Percentiles rank a stretch among this genome's conserved stretches.
Evolutionary conservation across 768 basidiomycete species (phyloP).

Genomic region (Imleria badia): DNA sequence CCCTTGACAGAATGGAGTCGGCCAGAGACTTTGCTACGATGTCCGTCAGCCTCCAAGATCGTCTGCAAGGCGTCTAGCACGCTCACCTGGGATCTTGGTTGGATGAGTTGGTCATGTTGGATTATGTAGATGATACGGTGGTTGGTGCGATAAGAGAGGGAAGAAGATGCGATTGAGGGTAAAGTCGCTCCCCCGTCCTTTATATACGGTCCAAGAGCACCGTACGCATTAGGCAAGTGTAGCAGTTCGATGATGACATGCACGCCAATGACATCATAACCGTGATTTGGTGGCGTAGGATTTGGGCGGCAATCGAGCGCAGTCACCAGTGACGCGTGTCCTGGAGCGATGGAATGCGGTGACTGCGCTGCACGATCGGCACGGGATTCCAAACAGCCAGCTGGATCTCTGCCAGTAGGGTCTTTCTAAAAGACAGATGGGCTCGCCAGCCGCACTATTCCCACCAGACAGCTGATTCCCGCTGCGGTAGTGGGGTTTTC

Average conservation of each 20-base stretch:
- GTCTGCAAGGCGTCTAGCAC: background rate
- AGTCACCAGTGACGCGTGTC: too few relatives aligned
- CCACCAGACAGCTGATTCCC: too few relatives aligned
- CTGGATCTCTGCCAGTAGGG: too few relatives aligned
- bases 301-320: too few relatives aligned
- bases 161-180: conserved; percentile 3
- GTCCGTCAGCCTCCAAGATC: background rate
- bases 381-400: background rate
- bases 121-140: background rate
- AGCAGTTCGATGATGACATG: conserved; percentile 23
- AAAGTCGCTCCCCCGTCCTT: background rate
- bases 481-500: too few relatives aligned
- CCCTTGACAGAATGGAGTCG: conserved; percentile 41
- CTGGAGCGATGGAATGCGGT: background rate
- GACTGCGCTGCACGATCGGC: background rate
- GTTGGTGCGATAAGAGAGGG: background rate
- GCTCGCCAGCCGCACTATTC: too few relatives aligned
- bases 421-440: too few relatives aligned
- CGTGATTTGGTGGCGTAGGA: conserved; percentile 22
- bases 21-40: conserved; percentile 34
- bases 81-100: conserved; percentile 31
- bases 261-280: conserved; percentile 30
- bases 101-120: conserved; percentile 13
- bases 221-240: conserved; percentile 32
- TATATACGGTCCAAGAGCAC: conserved; percentile 26